Base-by-base conservation (phyloP, 306 rosid species). In the Vigna nakashimae region DNA sequence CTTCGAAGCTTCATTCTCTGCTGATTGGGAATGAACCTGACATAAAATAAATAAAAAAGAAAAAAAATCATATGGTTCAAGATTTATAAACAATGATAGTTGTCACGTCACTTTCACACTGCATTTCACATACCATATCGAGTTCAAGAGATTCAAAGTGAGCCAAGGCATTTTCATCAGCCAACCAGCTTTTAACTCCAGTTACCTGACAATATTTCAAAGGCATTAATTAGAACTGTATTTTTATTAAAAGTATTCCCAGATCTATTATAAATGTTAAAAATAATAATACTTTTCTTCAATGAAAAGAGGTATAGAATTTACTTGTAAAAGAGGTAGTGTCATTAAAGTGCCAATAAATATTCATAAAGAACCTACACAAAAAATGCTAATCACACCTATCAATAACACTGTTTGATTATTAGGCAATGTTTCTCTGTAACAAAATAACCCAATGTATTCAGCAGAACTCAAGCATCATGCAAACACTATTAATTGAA, bases 61-160 rank as follows among this genome's bases (percentile, higher is more conserved):
- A 26, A 26, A 26, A 26, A 26, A 26, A 2, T 26, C 28, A 71
- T 28, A 85, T 50, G 71, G 66, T 63, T 79, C 56, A 81, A 76
- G 73, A 72, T 6, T 43, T 50, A 70, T 57, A 52, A 56, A 50
- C 68, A 84, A 59, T 38, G n/a, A 55, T 73, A 40, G 55, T 77
- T 80, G 17, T 36, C 48, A 63, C 12, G 18, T 59, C 40, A 42
- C 32, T 34, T 34, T 59, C 57, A 64, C 57, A 65, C 36, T 34
- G 75, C 68, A 30, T 18, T 78, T 56, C 77, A 51, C 86, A 75
- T 89, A 96, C 97, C 89, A 69, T 63, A 86, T 95, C 98, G 65
- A 88, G 81, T 80, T 96, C 92, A 63, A 92, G 90, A 34, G 98
- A 90, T 84, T 91, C 93, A 77, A 96, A 96, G 84, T 96, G 97